phyloP scores from a whole-genome alignment of 2,329 filamentous ascomycete species.

The Claviceps arundinis region DNA sequence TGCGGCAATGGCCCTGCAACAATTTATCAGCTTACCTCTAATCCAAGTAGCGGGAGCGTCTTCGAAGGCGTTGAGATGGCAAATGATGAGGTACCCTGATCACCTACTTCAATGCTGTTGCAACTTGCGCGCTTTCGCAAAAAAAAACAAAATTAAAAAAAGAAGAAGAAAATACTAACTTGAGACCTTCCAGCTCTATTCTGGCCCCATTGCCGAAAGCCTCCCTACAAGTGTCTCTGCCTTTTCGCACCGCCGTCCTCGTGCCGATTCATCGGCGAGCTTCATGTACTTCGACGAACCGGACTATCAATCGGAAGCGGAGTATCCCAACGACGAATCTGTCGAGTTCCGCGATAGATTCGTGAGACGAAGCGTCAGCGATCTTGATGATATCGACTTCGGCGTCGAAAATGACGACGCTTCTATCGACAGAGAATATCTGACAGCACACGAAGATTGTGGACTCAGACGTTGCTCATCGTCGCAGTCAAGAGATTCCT shows the following conservation, averaged over 20 bases:
- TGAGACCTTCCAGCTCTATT: slow-evolving; percentile 50
- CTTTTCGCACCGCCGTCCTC: slow-evolving; percentile 70
- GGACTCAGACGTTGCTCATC: slow-evolving; percentile 49
- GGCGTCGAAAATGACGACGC: slow-evolving; percentile 27
- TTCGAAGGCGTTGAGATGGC: slow-evolving; percentile 98
- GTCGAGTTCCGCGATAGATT: slow-evolving; percentile 13
- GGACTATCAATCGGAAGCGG: slow-evolving; percentile 19
- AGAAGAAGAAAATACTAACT: slow-evolving; percentile 1
- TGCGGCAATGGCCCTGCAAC: slow-evolving; percentile 2
- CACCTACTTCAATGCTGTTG: too few relatives aligned
- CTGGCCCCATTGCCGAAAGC: slow-evolving; percentile 87
- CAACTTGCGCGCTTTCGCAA: not conserved
- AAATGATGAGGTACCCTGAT: slow-evolving; percentile 58
- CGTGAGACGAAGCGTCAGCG: slow-evolving; percentile 19
- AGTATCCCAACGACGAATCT: slow-evolving; percentile 19
- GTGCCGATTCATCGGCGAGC: slow-evolving; percentile 74
- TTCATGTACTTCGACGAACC: slow-evolving; percentile 73
- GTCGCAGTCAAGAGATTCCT: slow-evolving; percentile 40
- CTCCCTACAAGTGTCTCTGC: slow-evolving; percentile 89
- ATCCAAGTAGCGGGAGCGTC: slow-evolving; percentile 64
- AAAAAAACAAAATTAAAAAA: not conserved
- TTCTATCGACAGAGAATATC: slow-evolving; percentile 27
- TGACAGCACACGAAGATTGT: slow-evolving; percentile 30
- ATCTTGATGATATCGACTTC: slow-evolving; percentile 27
- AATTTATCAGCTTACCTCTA: slow-evolving; percentile 51